These are phyloP conservation scores for Zygosaccharomyces sapae DNA, from an alignment of 1,139 yeast species.

Conservation along the genomic window DNA sequence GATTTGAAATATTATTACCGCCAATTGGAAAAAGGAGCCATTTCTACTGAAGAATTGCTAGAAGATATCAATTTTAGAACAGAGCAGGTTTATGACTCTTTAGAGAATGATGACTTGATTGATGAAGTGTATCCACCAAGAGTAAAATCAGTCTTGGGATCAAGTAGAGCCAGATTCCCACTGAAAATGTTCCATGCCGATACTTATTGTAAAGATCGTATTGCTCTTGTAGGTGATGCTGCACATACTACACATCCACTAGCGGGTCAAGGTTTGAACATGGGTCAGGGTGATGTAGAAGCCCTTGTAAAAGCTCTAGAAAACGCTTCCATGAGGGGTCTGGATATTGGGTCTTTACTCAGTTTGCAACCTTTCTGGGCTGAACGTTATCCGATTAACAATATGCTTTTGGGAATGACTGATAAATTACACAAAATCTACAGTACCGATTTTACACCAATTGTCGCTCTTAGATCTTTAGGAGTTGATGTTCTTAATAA, in stretches of 20 bases:
- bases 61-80: slow-evolving; percentile 75
- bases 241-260: slow-evolving; percentile 97
- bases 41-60: slow-evolving; percentile 46
- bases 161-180: slow-evolving; percentile 85
- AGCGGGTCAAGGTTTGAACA: slow-evolving; percentile 98
- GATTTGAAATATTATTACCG: slow-evolving; percentile 76
- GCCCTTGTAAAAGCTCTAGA: slow-evolving; percentile 67
- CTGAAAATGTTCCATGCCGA: slow-evolving; percentile 87
- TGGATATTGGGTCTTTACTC: slow-evolving; percentile 74
- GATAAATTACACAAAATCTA: slow-evolving; percentile 90
- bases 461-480: slow-evolving; percentile 68
- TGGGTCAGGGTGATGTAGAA: slow-evolving; percentile 96
- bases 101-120: slow-evolving; percentile 41
- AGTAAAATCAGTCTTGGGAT: slow-evolving; percentile 52
- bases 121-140: slow-evolving; percentile 66
- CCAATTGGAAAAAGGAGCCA: slow-evolving; percentile 43
- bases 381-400: slow-evolving; percentile 74
- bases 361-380: slow-evolving; percentile 85
- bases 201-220: slow-evolving; percentile 75
- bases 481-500: slow-evolving; percentile 71
- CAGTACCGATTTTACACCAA: slow-evolving; percentile 65
- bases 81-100: slow-evolving; percentile 41
- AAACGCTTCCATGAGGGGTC: slow-evolving; percentile 66
- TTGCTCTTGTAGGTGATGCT: slow-evolving; percentile 94
- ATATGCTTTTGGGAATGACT: slow-evolving; percentile 76